phyloP scores from a whole-genome alignment of 1,139 yeast genomes.

The Pichia sp. region DNA sequence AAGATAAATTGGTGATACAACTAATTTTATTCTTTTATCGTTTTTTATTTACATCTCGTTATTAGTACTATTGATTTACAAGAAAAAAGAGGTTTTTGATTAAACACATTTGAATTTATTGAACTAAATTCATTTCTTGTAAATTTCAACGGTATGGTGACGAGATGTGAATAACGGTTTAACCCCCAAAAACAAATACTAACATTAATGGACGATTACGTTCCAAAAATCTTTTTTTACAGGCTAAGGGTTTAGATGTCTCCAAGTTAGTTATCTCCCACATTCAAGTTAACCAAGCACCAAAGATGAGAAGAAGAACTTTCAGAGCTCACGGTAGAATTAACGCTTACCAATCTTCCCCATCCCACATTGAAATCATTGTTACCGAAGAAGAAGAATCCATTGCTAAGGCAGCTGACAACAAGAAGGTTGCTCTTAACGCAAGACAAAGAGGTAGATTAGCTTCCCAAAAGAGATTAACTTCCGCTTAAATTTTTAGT shows the following conservation, averaged over 20 bases:
- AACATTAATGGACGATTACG: constrained; percentile 5
- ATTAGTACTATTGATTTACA: background rate
- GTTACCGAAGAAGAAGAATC: constrained; percentile 93
- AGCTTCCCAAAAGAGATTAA: constrained; percentile 70
- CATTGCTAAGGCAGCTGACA: constrained; percentile 89
- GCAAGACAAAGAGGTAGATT: constrained; percentile 93
- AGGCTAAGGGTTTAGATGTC: constrained; percentile 94
- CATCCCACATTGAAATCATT: constrained; percentile 97
- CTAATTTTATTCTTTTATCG: background rate
- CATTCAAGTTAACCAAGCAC: constrained; percentile 99
- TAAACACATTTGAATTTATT: background rate
- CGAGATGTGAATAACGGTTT: too few species aligned
- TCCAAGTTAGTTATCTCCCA: constrained; percentile 91
- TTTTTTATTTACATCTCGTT: background rate
- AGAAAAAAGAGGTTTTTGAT: background rate
- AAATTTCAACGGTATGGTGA: too few species aligned
- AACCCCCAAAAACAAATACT: constrained; percentile 7
- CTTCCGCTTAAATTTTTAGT: constrained; percentile 32
- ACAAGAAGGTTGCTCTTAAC: constrained; percentile 67
- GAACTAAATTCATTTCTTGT: too few species aligned
- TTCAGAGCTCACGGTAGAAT: constrained; percentile 99
- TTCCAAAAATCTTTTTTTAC: constrained; percentile 10
- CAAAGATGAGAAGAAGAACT: constrained; percentile 99
- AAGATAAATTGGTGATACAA: too few species aligned
- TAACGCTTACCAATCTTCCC: constrained; percentile 97